Evolutionary conservation across 306 rosid species (phyloP).

Genomic region (Quillaja saponaria): DNA sequence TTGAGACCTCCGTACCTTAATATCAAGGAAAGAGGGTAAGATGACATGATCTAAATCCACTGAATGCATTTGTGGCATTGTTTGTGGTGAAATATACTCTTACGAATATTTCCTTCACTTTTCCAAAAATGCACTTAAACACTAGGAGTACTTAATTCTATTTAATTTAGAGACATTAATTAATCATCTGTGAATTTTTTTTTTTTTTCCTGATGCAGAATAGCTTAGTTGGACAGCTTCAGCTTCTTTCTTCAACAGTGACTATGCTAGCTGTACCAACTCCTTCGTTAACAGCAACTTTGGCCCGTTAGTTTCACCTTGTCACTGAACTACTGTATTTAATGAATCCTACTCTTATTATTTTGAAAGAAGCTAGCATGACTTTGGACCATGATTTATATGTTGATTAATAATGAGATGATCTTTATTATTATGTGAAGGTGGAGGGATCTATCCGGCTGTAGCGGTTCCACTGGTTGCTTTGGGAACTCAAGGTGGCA

Average conservation of each 20-base stretch:
- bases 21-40: too few relatives aligned
- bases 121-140: too few relatives aligned
- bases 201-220: conserved; percentile 59
- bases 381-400: conserved; percentile 18
- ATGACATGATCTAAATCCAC: too few relatives aligned
- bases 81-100: too few relatives aligned
- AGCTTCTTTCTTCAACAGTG: conserved; percentile 92
- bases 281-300: conserved; percentile 87
- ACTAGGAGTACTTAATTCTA: too few relatives aligned
- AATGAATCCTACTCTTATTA: conserved; percentile 29
- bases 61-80: too few relatives aligned
- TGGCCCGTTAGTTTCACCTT: conserved; percentile 85
- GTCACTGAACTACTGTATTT: conserved; percentile 33
- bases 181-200: conserved; percentile 6
- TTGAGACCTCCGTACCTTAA: too few relatives aligned
- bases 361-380: conserved; percentile 15
- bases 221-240: conserved; percentile 94
- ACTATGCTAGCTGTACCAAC: conserved; percentile 94
- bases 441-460: conserved; percentile 94
- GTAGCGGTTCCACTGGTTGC: conserved; percentile 97
- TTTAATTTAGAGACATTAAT: too few relatives aligned
- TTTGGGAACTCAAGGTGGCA: conserved; percentile 91
- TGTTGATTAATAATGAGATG: conserved; percentile 35
- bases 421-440: conserved; percentile 54
- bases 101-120: too few relatives aligned